These are phyloP conservation scores for Phanerochaete carnosa DNA, from an alignment of 768 basidiomycete genomes.

Conservation along the genomic window DNA sequence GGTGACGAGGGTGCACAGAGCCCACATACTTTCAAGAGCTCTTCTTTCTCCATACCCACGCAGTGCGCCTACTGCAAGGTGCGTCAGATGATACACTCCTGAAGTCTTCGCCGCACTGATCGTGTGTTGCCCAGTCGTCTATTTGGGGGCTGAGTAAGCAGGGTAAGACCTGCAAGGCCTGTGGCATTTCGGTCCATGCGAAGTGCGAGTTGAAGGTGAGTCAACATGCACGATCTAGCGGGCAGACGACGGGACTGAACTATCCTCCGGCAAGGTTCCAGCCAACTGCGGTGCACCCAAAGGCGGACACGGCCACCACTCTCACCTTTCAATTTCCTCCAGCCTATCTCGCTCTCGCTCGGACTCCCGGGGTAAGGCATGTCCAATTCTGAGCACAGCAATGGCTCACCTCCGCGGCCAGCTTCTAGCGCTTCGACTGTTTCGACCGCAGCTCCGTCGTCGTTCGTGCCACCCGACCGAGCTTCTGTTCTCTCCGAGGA, in stretches of 20 bases:
- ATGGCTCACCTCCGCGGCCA: neutral
- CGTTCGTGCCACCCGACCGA: conserved; percentile 41
- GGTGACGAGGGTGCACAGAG: conserved; percentile 70
- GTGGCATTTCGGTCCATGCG: conserved; percentile 75
- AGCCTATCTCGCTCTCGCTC: conserved; percentile 30
- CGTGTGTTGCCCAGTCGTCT: conserved; percentile 47
- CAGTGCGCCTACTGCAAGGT: conserved; percentile 83
- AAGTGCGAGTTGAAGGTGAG: conserved; percentile 84
- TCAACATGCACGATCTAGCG: neutral
- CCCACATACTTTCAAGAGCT: conserved; percentile 81
- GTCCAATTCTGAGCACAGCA: neutral
- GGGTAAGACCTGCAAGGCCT: conserved; percentile 79
- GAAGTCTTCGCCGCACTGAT: neutral
- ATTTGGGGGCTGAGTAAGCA: conserved; percentile 89
- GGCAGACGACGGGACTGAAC: neutral
- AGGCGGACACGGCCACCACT: conserved; percentile 11
- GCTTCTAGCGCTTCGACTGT: conserved; percentile 12
- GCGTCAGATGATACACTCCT: conserved; percentile 9
- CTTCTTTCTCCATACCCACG: conserved; percentile 84
- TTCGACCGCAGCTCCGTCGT: conserved; percentile 47
- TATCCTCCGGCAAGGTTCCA: conserved; percentile 48
- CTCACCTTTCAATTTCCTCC: conserved; percentile 28
- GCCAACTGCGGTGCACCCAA: conserved; percentile 56
- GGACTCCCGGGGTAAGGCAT: conserved; percentile 22
- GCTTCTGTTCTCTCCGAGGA: conserved; percentile 32